Percentiles rank a stretch among this genome's conserved stretches.
phyloP scores from a whole-genome alignment of 257 asterid genomes.

The Solanum ossicruentum region DNA sequence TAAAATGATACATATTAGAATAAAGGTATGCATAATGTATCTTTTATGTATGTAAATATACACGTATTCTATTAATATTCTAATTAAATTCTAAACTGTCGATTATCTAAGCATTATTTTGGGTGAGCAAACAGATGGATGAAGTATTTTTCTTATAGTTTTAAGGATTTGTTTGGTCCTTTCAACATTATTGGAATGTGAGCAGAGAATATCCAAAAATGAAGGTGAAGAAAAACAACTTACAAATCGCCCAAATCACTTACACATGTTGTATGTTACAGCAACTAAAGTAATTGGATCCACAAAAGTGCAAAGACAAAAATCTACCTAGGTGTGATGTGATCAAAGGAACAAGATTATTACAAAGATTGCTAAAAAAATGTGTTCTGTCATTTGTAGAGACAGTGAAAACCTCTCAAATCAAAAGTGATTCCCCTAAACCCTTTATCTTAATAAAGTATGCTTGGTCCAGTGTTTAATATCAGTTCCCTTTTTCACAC shows the following conservation, averaged over 20 bases:
- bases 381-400: neutral
- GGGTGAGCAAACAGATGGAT: too few species aligned
- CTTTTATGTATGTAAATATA: too few species aligned
- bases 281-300: neutral
- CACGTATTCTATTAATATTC: too few species aligned
- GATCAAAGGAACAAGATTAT: neutral
- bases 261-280: neutral
- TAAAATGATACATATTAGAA: too few species aligned
- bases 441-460: slow-evolving; percentile 1
- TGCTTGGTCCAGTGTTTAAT: slow-evolving; percentile 2
- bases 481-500: slow-evolving; percentile 3
- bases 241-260: neutral
- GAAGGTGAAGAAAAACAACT: neutral
- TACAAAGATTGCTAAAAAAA: neutral
- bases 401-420: neutral
- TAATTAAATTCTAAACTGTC: too few species aligned
- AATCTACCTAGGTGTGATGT: neutral
- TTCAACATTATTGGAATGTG: too few species aligned
- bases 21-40: too few species aligned
- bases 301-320: neutral
- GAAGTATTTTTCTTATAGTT: too few species aligned
- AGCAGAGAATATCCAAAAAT: too few species aligned
- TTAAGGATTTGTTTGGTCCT: too few species aligned
- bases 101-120: too few species aligned
- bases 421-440: neutral